Base-by-base conservation (phyloP, 345 rosid species). In the Syzygium grande region DNA sequence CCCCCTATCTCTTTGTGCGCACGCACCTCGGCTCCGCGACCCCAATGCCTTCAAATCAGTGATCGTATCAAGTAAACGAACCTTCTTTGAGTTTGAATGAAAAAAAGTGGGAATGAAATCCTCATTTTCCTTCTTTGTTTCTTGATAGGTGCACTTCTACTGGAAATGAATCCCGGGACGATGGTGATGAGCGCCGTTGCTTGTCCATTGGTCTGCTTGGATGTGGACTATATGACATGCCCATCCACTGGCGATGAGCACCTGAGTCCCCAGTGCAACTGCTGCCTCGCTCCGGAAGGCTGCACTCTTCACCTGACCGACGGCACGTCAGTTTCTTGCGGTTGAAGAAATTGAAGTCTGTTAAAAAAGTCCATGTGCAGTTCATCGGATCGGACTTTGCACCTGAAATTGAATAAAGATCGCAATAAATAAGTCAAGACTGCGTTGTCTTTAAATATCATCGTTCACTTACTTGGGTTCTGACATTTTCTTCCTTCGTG, bases 201-300 rank as follows among this genome's bases (percentile, higher is more conserved):
- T 54, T 85, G 87, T 53, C 89, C 87, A 4, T 51, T 27, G 23
- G 86, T 91, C 83, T 92, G 95, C 92, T 87, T 93, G 85, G 59
- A 89, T 52, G 95, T 92, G 49, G 92, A 87, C 2, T 93, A 92
- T 92, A 90, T 92, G 95, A 94, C 93, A 21, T 92, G 94, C 86
- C 43, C 51, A 29, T 87, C 93, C 53, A 89, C 95, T 0, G 92
- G 94, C 15, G 87, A 88, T 22, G 77, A 89, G 53, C 88, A 88
- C 86, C 93, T 94, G 61, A 89, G 61, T 34, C 89, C 94, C 3
- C 55, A 22, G 14, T 94, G 94, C 91, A 94, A 92, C 83, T 93
- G 95, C 85, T 92, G 96, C 88, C 27, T 92, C 78, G 96, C 93
- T 87, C 93, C 93, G 3, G 84, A 89, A 84, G 85, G 90, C 53